A percentile compares a stretch with the other conserved stretches of the same genome.
Conservation (phyloP, 1,139 yeast genomes). For the Scheffersomyces parashehatae region DNA sequence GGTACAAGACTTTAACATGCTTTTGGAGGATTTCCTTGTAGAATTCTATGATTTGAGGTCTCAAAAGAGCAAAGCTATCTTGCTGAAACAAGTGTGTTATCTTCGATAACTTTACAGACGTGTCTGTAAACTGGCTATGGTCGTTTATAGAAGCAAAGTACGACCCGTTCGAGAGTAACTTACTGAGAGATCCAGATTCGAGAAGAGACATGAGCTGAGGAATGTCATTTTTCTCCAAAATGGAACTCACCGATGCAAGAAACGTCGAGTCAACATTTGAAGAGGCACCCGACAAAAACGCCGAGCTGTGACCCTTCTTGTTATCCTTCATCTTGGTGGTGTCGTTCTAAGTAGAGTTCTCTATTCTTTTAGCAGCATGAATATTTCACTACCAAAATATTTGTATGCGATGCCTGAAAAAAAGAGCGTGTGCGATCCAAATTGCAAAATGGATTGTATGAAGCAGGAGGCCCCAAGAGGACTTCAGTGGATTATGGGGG, state of each 20-base stretch:
- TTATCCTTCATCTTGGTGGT: too few relatives aligned
- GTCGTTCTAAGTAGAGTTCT: too few relatives aligned
- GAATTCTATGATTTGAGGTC: conserved; percentile 30
- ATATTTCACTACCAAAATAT: neutral
- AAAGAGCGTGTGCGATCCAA: too few relatives aligned
- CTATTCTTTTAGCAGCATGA: neutral
- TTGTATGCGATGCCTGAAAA: neutral
- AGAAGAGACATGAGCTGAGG: conserved; percentile 12
- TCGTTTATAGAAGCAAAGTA: conserved; percentile 65
- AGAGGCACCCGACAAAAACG: neutral
- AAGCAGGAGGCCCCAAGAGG: too few relatives aligned
- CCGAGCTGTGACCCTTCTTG: too few relatives aligned
- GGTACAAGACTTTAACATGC: conserved; percentile 63
- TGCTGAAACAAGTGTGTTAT: conserved; percentile 17
- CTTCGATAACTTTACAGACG: conserved; percentile 36
- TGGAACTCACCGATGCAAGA: conserved; percentile 15
- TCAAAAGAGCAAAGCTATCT: conserved; percentile 3
- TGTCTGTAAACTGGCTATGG: conserved; percentile 47
- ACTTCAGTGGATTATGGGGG: too few relatives aligned
- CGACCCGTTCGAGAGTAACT: conserved; percentile 49
- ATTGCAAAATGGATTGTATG: too few relatives aligned
- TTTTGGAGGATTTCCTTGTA: conserved; percentile 55
- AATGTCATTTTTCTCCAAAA: conserved; percentile 3
- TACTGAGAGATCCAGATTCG: conserved; percentile 17
- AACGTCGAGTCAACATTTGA: conserved; percentile 20